Conservation (phyloP, 2,329 filamentous ascomycete species). For the Alternaria brassicicola region DNA sequence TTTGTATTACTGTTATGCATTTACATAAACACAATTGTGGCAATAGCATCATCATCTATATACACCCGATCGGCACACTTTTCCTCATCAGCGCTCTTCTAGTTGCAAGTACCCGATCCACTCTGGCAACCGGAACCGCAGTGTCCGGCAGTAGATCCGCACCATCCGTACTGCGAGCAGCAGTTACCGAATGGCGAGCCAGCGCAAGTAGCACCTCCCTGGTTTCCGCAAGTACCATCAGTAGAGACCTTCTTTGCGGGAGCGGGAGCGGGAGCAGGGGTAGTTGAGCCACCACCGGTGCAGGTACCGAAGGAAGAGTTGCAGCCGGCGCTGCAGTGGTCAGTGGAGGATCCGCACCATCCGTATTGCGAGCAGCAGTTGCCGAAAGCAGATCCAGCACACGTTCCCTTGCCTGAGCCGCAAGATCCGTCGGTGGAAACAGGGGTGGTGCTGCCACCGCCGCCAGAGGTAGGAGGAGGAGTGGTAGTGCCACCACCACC, state of each 20-base stretch:
- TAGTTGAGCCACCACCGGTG: neutral
- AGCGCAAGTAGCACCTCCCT: slow-evolving; percentile 14
- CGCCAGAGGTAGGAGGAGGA: slow-evolving; percentile 17
- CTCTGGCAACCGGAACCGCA: slow-evolving; percentile 19
- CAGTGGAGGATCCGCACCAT: slow-evolving; percentile 47
- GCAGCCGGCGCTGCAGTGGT: slow-evolving; percentile 44
- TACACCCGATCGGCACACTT: neutral
- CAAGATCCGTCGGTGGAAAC: slow-evolving; percentile 32
- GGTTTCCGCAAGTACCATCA: slow-evolving; percentile 18
- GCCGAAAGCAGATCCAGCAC: slow-evolving; percentile 44
- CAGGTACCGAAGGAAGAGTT: slow-evolving; percentile 41
- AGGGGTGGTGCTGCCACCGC: slow-evolving; percentile 26
- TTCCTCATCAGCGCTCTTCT: slow-evolving; percentile 20
- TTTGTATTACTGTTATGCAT: neutral
- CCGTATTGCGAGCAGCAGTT: slow-evolving; percentile 55
- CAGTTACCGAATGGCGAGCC: slow-evolving; percentile 19
- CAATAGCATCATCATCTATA: neutral
- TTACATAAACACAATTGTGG: neutral
- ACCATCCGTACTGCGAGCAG: slow-evolving; percentile 20
- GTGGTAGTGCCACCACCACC: slow-evolving; percentile 26
- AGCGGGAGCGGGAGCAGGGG: neutral
- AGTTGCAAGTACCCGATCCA: slow-evolving; percentile 18
- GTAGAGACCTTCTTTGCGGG: slow-evolving; percentile 6
- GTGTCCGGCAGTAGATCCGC: slow-evolving; percentile 16
- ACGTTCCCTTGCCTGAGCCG: slow-evolving; percentile 30